These are phyloP conservation scores for Phytophthora constricta DNA, from an alignment of 352 stramenopile species.

Conservation along the genomic window DNA sequence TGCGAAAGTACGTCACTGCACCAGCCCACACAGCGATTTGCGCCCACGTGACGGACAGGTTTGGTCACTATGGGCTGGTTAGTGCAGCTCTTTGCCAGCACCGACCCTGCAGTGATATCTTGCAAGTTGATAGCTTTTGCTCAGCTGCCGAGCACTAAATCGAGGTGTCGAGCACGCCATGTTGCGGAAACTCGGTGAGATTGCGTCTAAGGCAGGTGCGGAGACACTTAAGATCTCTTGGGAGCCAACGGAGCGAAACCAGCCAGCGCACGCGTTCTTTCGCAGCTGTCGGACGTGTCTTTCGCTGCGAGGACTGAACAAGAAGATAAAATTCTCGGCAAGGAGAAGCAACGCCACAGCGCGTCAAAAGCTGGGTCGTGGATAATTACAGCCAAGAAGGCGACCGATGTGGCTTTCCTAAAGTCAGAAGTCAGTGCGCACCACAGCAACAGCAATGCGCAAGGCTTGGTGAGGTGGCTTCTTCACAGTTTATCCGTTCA, in stretches of 20 bases:
- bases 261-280: constrained; percentile 68
- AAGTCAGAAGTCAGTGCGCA: constrained; percentile 22
- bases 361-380: constrained; percentile 20
- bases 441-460: background rate
- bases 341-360: constrained; percentile 12
- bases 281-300: constrained; percentile 27
- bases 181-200: constrained; percentile 52
- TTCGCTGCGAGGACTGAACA: constrained; percentile 16
- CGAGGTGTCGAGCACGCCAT: constrained; percentile 76
- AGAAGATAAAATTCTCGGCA: background rate
- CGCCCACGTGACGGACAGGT: constrained; percentile 73
- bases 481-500: background rate
- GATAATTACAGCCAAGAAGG: constrained; percentile 29
- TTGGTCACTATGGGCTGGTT: constrained; percentile 80
- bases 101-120: constrained; percentile 1
- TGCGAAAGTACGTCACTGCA: constrained; percentile 38
- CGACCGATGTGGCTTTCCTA: constrained; percentile 37
- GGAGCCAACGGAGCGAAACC: constrained; percentile 74
- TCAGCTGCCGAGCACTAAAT: constrained; percentile 78
- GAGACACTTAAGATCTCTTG: constrained; percentile 46
- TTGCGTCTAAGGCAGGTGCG: constrained; percentile 23
- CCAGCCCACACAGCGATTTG: constrained; percentile 42
- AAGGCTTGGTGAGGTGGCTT: constrained; percentile 6
- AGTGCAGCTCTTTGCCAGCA: constrained; percentile 48
- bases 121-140: constrained; percentile 67